phyloP scores from a whole-genome alignment of 2,329 filamentous ascomycete genomes.

The Microascus cirrosus region DNA sequence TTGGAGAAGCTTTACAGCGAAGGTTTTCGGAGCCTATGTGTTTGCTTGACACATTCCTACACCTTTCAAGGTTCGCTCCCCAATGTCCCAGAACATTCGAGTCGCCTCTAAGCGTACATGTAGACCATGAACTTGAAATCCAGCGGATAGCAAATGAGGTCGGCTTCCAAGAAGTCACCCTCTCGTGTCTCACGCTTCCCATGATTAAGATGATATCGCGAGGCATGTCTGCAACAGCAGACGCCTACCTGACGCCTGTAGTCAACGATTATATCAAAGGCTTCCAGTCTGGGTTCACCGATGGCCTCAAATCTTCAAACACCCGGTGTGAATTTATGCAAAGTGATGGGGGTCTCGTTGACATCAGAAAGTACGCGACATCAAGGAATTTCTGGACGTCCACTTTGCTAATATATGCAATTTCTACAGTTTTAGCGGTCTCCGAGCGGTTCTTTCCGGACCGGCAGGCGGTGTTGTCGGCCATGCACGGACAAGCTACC shows the following conservation, averaged over 20 bases:
- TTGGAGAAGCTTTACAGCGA: slow-evolving; percentile 49
- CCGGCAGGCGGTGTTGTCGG: slow-evolving; percentile 71
- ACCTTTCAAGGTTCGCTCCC: neutral
- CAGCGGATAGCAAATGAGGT: neutral
- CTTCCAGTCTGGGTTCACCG: slow-evolving; percentile 18
- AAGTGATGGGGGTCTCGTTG: slow-evolving; percentile 38
- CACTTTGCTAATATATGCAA: neutral
- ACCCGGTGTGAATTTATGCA: slow-evolving; percentile 56
- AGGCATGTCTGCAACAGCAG: slow-evolving; percentile 26
- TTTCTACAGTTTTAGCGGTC: slow-evolving; percentile 45
- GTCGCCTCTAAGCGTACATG: neutral
- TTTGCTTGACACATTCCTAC: slow-evolving; percentile 87
- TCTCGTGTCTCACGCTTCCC: slow-evolving; percentile 16
- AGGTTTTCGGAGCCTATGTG: slow-evolving; percentile 71
- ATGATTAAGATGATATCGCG: slow-evolving; percentile 39
- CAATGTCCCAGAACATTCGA: slow-evolving; percentile 54
- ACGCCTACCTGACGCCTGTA: slow-evolving; percentile 27
- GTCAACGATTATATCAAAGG: neutral
- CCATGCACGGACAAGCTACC: neutral
- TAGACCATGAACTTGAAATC: neutral
- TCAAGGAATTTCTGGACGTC: neutral
- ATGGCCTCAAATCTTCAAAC: slow-evolving; percentile 12
- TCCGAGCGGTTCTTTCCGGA: slow-evolving; percentile 60
- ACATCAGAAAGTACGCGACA: slow-evolving; percentile 33
- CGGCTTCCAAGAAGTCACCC: neutral